phyloP scores from a whole-genome alignment of 2,329 filamentous ascomycete species.

The Bipolaris sorokiniana region DNA sequence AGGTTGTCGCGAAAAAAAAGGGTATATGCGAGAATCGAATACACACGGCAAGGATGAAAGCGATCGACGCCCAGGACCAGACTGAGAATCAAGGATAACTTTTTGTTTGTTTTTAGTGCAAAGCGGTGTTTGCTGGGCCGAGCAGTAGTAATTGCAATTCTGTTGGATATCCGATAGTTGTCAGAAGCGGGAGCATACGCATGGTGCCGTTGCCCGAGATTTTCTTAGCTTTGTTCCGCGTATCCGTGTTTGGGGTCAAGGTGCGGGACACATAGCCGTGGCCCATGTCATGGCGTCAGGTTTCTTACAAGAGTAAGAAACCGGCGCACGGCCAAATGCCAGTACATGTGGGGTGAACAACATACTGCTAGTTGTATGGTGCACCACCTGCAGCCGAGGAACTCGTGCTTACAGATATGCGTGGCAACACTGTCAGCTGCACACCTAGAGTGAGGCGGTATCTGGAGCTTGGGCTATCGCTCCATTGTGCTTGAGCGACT shows the following conservation, averaged over 20 bases:
- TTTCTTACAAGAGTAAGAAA: constrained; percentile 8
- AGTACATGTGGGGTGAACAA: constrained; percentile 24
- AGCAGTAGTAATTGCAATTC: not conserved
- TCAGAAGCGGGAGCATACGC: constrained; percentile 7
- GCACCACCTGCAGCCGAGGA: constrained; percentile 22
- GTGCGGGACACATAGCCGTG: constrained; percentile 20
- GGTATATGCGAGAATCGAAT: constrained; percentile 34
- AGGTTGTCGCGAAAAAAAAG: constrained; percentile 22
- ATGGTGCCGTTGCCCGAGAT: constrained; percentile 11
- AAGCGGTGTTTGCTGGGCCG: constrained; percentile 15
- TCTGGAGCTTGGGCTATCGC: constrained; percentile 28
- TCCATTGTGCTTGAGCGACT: constrained; percentile 49
- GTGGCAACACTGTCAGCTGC: constrained; percentile 31
- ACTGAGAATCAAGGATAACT: constrained; percentile 12
- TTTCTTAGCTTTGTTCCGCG: constrained; percentile 14
- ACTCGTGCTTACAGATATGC: constrained; percentile 28
- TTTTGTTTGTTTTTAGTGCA: constrained; percentile 11
- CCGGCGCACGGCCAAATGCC: constrained; percentile 21
- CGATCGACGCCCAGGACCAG: not conserved
- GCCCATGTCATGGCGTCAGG: constrained; percentile 15
- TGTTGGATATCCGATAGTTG: constrained; percentile 6
- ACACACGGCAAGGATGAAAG: constrained; percentile 3
- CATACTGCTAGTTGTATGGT: constrained; percentile 26
- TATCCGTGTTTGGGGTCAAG: constrained; percentile 11
- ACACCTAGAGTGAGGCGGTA: constrained; percentile 18